Base-by-base conservation (phyloP, 345 rosid genomes). In the Limnanthes douglasii region DNA sequence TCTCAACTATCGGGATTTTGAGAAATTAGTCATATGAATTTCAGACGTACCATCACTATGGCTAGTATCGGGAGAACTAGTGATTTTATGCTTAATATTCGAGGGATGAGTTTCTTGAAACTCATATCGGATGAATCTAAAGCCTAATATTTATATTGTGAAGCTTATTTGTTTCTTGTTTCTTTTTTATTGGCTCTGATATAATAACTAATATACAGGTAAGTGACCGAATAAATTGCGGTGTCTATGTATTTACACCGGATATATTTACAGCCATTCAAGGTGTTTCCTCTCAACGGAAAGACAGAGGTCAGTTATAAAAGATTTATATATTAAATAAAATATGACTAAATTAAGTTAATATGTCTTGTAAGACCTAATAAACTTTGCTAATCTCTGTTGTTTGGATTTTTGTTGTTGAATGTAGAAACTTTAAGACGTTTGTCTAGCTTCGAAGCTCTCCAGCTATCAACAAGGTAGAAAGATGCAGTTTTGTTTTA, bases 391-490 rank as follows among this genome's bases (percentile, higher is more conserved):
- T 42, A 37, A 49, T 50, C 6, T 26, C 11, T 15, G 18, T 24
- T 24, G 21, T 35, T 43, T 47, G 42, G 29, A 12, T 22, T 6
- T 25, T 15, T 56, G 28, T 40, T 20, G 12, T 47, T 19, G 45
- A 44, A 43, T 18, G 44, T 61, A 86, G 97, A 80, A 43, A 78
- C 73, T 59, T 58, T 82, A 38, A 78, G 69, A 71, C 75, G 75
- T 45, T 47, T 86, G 31, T 82, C 97, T 46, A 86, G 97, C 85
- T 75, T 78, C 26, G 97, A 86, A 66, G 94, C 93, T 39, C 86
- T 86, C 46, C 94, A 82, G 50, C 73, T 75, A 1, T 70, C 80
- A 8, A 73, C 85, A 41, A 73, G 81, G 96, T 81, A 51, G n/a
- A n/a, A n/a, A n/a, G n/a, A n/a, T n/a, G n/a, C n/a, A n/a, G n/a